These are phyloP conservation scores for Selaginella tamariscina DNA, from an alignment of 75 land plant genomes.

Conservation along the genomic window DNA sequence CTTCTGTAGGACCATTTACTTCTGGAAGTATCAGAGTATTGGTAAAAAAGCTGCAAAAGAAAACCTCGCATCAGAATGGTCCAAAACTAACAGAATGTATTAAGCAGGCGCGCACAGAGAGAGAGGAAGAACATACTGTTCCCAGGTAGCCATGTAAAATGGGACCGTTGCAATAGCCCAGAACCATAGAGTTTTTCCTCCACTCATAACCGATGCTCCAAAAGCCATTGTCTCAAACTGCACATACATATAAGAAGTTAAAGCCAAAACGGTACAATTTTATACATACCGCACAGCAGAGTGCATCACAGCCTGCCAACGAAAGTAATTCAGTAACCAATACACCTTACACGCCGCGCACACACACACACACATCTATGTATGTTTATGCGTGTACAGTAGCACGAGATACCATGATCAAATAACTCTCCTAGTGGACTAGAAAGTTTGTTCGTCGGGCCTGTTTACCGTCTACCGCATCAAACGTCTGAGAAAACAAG, in stretches of 20 bases:
- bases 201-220: slow-evolving; percentile 81
- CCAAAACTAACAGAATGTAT: slow-evolving; percentile 1
- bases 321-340: neutral
- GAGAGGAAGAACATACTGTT: slow-evolving; percentile 49
- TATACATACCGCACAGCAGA: slow-evolving; percentile 75
- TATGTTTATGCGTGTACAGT: too few relatives aligned
- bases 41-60: slow-evolving; percentile 42
- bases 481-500: slow-evolving; percentile 67
- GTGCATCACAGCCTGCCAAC: slow-evolving; percentile 91
- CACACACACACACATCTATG: too few relatives aligned
- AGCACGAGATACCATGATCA: slow-evolving; percentile 94
- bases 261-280: neutral
- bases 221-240: slow-evolving; percentile 94
- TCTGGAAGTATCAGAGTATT: slow-evolving; percentile 87
- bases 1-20: slow-evolving; percentile 95
- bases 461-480: slow-evolving; percentile 99
- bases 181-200: slow-evolving; percentile 59
- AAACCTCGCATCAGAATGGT: neutral
- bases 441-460: slow-evolving; percentile 93
- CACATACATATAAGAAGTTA: slow-evolving; percentile 2
- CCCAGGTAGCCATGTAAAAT: slow-evolving; percentile 97
- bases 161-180: slow-evolving; percentile 89
- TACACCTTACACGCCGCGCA: too few relatives aligned
- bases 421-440: slow-evolving; percentile 98
- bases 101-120: neutral